Conservation (phyloP, 768 basidiomycete species). For the Trametopsis cervina region DNA sequence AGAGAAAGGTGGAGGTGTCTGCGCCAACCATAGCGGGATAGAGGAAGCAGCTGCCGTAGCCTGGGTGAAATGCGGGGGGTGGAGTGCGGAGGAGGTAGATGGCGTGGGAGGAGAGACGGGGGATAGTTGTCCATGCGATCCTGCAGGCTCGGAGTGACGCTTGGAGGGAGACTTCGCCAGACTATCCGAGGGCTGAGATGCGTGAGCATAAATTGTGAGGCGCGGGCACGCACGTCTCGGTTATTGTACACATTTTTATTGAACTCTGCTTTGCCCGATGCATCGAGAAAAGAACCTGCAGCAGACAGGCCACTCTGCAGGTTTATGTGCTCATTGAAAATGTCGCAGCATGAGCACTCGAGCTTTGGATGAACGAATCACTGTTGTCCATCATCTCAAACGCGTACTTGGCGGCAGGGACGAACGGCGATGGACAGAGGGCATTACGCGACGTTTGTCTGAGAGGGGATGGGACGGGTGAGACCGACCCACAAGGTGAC, state of each 20-base stretch:
- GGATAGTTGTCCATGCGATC: background rate
- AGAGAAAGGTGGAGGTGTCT: background rate
- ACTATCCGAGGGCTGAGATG: background rate
- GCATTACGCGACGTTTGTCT: background rate
- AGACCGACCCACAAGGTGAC: background rate
- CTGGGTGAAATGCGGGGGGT: background rate
- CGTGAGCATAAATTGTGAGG: background rate
- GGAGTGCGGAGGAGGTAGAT: background rate
- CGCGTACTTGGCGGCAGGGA: background rate
- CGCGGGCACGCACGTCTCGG: background rate
- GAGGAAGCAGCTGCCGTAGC: background rate
- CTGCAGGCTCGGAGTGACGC: background rate
- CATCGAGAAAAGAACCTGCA: too few relatives aligned
- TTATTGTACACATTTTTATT: background rate
- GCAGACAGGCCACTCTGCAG: background rate
- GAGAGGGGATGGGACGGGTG: background rate
- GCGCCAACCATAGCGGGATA: background rate
- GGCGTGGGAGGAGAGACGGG: background rate
- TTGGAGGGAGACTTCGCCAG: background rate
- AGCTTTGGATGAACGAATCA: background rate
- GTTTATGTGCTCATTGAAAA: background rate
- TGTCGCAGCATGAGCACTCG: background rate
- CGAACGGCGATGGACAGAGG: background rate
- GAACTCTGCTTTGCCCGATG: background rate
- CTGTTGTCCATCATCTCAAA: background rate